phyloP scores from a whole-genome alignment of 805 yeast species.

The Schwanniomyces sp. region DNA sequence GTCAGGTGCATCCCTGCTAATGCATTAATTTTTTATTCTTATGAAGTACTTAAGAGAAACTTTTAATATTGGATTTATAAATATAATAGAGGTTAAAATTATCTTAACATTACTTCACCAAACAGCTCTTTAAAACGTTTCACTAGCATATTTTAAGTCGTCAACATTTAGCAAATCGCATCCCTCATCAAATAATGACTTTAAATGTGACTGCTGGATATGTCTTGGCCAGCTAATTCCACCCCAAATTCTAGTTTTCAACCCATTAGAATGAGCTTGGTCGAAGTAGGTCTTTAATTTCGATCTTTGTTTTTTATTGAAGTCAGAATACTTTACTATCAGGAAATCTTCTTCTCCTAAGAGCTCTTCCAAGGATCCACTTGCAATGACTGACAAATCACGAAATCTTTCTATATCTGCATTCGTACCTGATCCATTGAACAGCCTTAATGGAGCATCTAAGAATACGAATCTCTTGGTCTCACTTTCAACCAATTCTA shows the following conservation, averaged over 20 bases:
- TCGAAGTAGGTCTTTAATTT: conserved; percentile 26
- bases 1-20: conserved; percentile 86
- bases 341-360: conserved; percentile 20
- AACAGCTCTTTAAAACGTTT: conserved; percentile 8
- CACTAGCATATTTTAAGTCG: conserved; percentile 46
- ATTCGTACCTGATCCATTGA: conserved; percentile 11
- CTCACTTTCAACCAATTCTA: conserved; percentile 27
- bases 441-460: conserved; percentile 51
- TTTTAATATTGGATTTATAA: conserved; percentile 10
- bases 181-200: conserved; percentile 45
- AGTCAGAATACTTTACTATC: conserved; percentile 18
- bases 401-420: conserved; percentile 20
- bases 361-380: conserved; percentile 39
- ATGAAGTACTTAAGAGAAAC: conserved; percentile 57
- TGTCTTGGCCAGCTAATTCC: conserved; percentile 64
- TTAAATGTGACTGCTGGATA: conserved; percentile 48
- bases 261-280: conserved; percentile 48
- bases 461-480: conserved; percentile 40
- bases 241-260: conserved; percentile 70
- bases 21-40: conserved; percentile 79
- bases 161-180: conserved; percentile 65
- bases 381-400: conserved; percentile 38
- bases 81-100: background rate
- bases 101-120: background rate
- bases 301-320: conserved; percentile 30